Base-by-base conservation (phyloP, 2,329 filamentous ascomycete species). In the Elsinoe australis region DNA sequence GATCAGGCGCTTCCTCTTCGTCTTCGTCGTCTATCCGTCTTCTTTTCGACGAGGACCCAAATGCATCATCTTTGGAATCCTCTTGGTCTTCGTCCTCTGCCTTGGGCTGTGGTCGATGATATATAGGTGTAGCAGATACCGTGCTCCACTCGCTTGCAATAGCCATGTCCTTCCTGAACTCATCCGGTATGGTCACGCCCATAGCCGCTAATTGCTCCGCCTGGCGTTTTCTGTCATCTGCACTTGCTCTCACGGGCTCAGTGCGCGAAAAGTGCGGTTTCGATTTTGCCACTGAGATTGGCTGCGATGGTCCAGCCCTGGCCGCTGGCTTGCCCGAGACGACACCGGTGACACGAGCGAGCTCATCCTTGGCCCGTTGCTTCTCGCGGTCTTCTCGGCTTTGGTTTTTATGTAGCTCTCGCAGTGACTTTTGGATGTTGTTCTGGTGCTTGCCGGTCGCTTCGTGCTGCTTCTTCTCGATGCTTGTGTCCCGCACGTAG, bases 401-500 rank as follows among this genome's bases (percentile, higher is more conserved):
- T 64, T 94, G 85, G 49, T 76, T 79, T 56, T 85, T 85, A 69
- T 96, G 89, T 5, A 98, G 76, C 53, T 94, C 85, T 55, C 89
- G 84, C 6, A 98, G 75, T 56, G 89, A 92, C 47, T 90, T 86
- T 68, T 94, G 94, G 52, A 96, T 79, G 67, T 95, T 90, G 54
- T 51, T 29, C 55, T 53, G 47, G 47, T 59, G 58, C 54, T 61
- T 49, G 46, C 55, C 36, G 52, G 58, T 50, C 24, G 58, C 53
- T 42, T 65, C 63, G 53, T 65, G 63, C 26, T 61, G 60, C 55
- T 81, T 76, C 58, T 83, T 84, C 65, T 95, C 89, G 66, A 95
- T 80, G 57, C 87, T 82, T 17, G 89, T 95, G 72, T 98, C 92
- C 67, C 87, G 85, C 42, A 98, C 85, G 67, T 82, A 96, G 62